A percentile compares a stretch with the other conserved stretches of the same genome.
These are phyloP conservation scores for Lepidium campestre DNA, from an alignment of 441 rosid species.

Conservation along the genomic window DNA sequence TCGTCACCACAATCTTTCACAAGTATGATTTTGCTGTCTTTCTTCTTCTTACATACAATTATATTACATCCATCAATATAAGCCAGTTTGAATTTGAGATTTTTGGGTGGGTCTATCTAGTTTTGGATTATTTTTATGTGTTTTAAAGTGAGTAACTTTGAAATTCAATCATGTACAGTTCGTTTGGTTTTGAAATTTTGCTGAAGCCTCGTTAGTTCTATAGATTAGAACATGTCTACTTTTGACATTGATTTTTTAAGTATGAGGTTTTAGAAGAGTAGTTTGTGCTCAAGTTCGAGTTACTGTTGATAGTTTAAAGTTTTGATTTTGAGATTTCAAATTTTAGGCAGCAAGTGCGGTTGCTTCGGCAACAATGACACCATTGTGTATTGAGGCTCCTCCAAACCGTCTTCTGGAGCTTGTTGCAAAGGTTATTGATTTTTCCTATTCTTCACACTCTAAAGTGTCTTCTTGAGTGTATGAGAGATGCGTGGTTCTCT, in stretches of 20 bases:
- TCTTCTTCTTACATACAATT: background rate
- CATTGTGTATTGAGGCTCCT: conserved; percentile 60
- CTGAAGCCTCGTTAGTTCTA: background rate
- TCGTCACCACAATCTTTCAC: conserved; percentile 67
- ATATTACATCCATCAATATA: background rate
- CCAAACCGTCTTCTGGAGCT: conserved; percentile 77
- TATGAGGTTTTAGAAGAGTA: background rate
- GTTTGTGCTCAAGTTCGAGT: background rate
- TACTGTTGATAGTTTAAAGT: background rate
- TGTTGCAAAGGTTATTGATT: conserved; percentile 60
- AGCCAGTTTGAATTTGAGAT: background rate
- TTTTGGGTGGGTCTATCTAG: background rate
- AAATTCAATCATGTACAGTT: background rate
- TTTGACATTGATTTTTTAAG: background rate
- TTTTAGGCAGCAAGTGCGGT: conserved; percentile 72
- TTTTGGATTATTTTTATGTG: background rate
- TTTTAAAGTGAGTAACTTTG: background rate
- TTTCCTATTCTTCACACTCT: background rate
- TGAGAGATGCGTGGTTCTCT: background rate
- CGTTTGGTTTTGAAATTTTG: background rate
- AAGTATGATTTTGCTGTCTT: conserved; percentile 30
- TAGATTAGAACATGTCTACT: background rate
- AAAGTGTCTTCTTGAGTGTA: background rate
- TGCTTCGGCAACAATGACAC: conserved; percentile 82
- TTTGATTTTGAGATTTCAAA: background rate